Conservation (phyloP, 73 alveolate species). For the Breviolum minutum region DNA sequence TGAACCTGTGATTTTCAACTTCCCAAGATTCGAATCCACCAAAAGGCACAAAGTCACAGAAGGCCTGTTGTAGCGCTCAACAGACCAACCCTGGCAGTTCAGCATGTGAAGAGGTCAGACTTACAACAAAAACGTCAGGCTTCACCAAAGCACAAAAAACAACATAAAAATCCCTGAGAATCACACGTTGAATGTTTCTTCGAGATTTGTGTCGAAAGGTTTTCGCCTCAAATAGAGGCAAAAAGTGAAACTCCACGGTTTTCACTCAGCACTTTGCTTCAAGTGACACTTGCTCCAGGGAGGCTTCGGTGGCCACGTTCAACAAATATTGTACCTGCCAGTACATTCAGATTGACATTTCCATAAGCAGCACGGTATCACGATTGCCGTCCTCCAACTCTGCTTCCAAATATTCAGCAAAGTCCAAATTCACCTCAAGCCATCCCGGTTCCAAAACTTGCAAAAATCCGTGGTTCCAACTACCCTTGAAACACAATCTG, state of each 20-base stretch:
- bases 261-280: not conserved
- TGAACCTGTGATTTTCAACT: too few relatives aligned
- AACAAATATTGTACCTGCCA: slow-evolving; percentile 42
- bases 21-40: too few relatives aligned
- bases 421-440: slow-evolving; percentile 37
- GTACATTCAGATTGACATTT: not conserved
- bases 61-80: not conserved
- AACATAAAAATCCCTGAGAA: not conserved
- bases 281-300: slow-evolving; percentile 13
- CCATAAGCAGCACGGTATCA: not conserved
- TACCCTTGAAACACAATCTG: not conserved
- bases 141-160: not conserved
- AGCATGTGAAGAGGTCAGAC: not conserved
- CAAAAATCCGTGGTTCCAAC: too few relatives aligned
- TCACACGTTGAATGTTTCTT: not conserved
- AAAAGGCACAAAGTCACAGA: too few relatives aligned
- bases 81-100: not conserved
- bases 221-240: not conserved
- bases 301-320: slow-evolving; percentile 58
- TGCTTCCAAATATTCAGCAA: slow-evolving; percentile 47
- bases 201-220: not conserved
- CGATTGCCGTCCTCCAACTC: slow-evolving; percentile 13
- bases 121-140: not conserved
- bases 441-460: not conserved
- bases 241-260: not conserved